A percentile compares a stretch with the other conserved stretches of the same genome.
These are phyloP conservation scores for Camellia granthamiana DNA, from an alignment of 148 eudicot species.

Conservation along the genomic window DNA sequence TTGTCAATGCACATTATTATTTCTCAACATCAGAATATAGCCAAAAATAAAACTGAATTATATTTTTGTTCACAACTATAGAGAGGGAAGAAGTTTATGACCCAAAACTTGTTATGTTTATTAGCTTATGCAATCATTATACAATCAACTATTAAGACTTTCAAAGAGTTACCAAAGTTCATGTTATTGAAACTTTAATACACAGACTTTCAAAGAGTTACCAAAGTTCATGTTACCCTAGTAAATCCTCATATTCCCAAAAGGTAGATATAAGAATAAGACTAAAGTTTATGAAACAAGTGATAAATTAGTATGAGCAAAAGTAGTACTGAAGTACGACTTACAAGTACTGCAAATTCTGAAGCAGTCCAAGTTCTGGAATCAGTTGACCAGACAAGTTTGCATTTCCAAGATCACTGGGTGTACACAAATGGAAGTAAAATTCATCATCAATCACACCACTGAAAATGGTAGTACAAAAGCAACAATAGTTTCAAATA, in stretches of 20 bases:
- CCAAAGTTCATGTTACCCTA: too few relatives aligned
- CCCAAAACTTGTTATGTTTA: conserved; percentile 4
- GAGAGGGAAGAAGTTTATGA: not conserved
- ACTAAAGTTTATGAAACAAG: not conserved
- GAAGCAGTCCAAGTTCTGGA: conserved; percentile 73
- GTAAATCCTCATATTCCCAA: not conserved
- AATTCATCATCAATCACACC: not conserved
- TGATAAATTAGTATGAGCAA: not conserved
- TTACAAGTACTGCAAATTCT: conserved; percentile 76
- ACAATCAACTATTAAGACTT: not conserved
- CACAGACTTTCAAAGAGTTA: too few relatives aligned
- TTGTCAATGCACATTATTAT: not conserved
- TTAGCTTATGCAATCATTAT: not conserved
- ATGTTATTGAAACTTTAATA: not conserved
- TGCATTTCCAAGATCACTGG: conserved; percentile 85
- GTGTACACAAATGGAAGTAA: conserved; percentile 7
- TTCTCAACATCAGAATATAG: not conserved
- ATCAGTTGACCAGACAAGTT: conserved; percentile 73
- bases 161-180: not conserved
- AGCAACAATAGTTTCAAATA: not conserved
- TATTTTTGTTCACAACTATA: not conserved
- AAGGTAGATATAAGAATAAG: not conserved
- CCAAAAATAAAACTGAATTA: not conserved
- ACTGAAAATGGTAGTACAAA: not conserved
- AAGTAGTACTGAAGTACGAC: conserved; percentile 22